These are phyloP conservation scores for Dicorynia guianensis DNA, from an alignment of 306 rosid genomes.

Conservation along the genomic window DNA sequence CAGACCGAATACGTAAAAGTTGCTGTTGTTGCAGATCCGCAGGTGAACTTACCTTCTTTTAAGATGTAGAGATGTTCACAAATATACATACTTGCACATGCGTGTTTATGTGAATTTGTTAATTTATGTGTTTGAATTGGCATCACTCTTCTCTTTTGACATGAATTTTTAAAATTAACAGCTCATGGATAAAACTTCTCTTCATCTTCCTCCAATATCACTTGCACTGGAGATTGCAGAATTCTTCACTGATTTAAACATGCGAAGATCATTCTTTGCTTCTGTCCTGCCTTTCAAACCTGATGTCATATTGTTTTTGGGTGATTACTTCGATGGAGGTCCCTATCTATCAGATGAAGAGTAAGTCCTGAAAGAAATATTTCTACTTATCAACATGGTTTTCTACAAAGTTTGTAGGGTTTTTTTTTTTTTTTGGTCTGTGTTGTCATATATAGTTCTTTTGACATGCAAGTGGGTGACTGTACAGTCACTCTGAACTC, in stretches of 20 bases:
- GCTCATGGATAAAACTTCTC: slow-evolving; percentile 89
- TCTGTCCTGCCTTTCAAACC: slow-evolving; percentile 76
- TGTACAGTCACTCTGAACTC: too few species aligned
- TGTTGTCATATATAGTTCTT: slow-evolving; percentile 12
- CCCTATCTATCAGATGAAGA: slow-evolving; percentile 70
- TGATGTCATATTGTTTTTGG: slow-evolving; percentile 74
- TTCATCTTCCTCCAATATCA: slow-evolving; percentile 68
- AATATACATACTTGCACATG: not conserved
- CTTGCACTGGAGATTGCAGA: slow-evolving; percentile 71
- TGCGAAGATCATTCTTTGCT: slow-evolving; percentile 79
- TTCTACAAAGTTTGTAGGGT: slow-evolving; percentile 18
- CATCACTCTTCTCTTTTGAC: slow-evolving; percentile 26
- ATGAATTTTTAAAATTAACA: slow-evolving; percentile 44
- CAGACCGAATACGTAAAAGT: slow-evolving; percentile 62
- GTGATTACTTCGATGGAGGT: slow-evolving; percentile 91
- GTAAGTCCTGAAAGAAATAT: slow-evolving; percentile 57
- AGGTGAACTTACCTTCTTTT: slow-evolving; percentile 54
- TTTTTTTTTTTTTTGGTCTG: too few species aligned
- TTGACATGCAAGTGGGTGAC: too few species aligned
- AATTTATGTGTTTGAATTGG: not conserved
- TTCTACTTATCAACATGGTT: slow-evolving; percentile 9
- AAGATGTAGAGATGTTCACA: not conserved
- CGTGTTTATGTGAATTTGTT: slow-evolving; percentile 22
- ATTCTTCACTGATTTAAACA: slow-evolving; percentile 81
- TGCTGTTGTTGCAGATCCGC: slow-evolving; percentile 84